These are phyloP conservation scores for Hortiboletus rubellus DNA, from an alignment of 1,284 basidiomycete species.

Conservation along the genomic window DNA sequence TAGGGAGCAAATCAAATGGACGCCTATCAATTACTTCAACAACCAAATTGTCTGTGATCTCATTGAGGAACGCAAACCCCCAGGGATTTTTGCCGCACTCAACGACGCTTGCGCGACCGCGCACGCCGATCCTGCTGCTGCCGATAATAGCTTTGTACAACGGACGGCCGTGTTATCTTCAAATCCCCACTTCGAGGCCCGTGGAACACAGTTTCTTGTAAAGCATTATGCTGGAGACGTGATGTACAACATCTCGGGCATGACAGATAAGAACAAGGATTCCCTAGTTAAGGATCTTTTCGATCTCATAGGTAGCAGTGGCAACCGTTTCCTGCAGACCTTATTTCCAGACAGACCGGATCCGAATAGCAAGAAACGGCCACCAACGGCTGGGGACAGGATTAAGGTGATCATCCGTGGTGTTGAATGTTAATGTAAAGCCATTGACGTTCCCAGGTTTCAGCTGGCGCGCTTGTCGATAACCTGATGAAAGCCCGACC, in stretches of 20 bases:
- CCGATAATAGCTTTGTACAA: conserved; percentile 97
- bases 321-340: conserved; percentile 82
- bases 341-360: conserved; percentile 96
- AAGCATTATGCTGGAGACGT: conserved; percentile 98
- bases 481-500: conserved; percentile 96
- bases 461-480: conserved; percentile 93
- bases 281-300: conserved; percentile 93
- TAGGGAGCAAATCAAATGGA: conserved; percentile 98
- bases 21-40: conserved; percentile 97
- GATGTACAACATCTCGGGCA: conserved; percentile 95
- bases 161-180: conserved; percentile 78
- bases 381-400: conserved; percentile 96
- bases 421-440: conserved; percentile 8
- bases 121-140: conserved; percentile 94
- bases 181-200: conserved; percentile 92
- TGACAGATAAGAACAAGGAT: conserved; percentile 99
- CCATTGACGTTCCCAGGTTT: conserved; percentile 50
- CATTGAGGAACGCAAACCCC: conserved; percentile 95
- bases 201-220: conserved; percentile 87
- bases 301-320: conserved; percentile 81
- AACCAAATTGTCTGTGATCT: conserved; percentile 98
- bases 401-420: conserved; percentile 72
- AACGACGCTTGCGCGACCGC: conserved; percentile 99
- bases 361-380: conserved; percentile 96
- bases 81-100: conserved; percentile 96